Percentiles rank a stretch among this genome's conserved stretches.
Conservation (phyloP, 805 yeast genomes). For the Saturnispora quitensis region DNA sequence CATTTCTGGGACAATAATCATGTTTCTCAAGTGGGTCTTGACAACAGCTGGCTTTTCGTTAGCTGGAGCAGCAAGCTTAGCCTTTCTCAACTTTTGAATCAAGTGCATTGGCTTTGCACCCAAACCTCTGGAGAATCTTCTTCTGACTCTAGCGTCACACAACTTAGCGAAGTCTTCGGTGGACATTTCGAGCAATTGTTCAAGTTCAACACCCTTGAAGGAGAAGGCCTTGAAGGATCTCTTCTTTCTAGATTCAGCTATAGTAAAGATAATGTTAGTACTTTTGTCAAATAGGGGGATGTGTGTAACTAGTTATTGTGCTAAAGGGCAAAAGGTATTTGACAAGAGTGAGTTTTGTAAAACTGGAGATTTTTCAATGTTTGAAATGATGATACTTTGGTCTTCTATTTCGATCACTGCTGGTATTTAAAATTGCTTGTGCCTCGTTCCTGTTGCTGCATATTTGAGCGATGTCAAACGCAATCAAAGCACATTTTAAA, state of each 20-base stretch:
- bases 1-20: constrained; percentile 99
- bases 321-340: too few species aligned
- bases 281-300: neutral
- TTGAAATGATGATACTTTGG: too few species aligned
- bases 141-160: constrained; percentile 98
- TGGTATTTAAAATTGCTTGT: too few species aligned
- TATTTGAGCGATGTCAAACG: too few species aligned
- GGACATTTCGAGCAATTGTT: constrained; percentile 85
- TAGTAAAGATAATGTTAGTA: constrained; percentile 24
- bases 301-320: neutral
- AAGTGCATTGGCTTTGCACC: constrained; percentile 92
- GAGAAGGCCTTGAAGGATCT: constrained; percentile 94
- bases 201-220: constrained; percentile 97
- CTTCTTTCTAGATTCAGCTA: constrained; percentile 62
- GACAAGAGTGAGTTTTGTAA: too few species aligned
- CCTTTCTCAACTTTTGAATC: constrained; percentile 96
- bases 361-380: too few species aligned
- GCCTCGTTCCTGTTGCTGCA: too few species aligned
- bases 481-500: too few species aligned
- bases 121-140: constrained; percentile 98
- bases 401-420: too few species aligned
- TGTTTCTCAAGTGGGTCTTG: constrained; percentile 99
- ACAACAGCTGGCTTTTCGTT: constrained; percentile 96
- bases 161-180: constrained; percentile 96
- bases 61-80: constrained; percentile 80